Evolutionary conservation across 2,329 filamentous ascomycete genomes (phyloP).

Genomic region (Penicillium sp.): DNA sequence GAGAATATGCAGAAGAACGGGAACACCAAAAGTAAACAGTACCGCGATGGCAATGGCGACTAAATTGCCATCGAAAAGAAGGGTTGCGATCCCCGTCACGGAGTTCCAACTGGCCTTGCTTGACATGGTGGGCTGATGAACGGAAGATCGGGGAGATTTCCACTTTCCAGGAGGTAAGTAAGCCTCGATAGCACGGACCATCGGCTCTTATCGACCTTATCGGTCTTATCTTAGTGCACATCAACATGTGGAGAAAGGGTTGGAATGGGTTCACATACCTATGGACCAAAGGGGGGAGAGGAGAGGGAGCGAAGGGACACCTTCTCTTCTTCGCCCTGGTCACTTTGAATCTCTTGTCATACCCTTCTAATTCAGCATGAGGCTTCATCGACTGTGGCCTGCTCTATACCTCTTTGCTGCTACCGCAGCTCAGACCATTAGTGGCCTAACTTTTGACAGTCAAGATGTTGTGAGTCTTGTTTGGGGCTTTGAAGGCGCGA

Average conservation of each 20-base stretch:
- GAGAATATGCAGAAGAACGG: slow-evolving; percentile 73
- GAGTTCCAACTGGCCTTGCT: slow-evolving; percentile 38
- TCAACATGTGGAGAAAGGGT: slow-evolving; percentile 3
- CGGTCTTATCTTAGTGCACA: slow-evolving; percentile 15
- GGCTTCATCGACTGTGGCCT: slow-evolving; percentile 28
- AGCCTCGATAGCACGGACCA: slow-evolving; percentile 17
- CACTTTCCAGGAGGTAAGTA: background rate
- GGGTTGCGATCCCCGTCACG: slow-evolving; percentile 40
- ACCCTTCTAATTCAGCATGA: slow-evolving; percentile 27
- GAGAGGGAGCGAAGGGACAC: background rate
- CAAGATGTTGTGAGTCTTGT: slow-evolving; percentile 48
- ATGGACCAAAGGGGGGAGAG: slow-evolving; percentile 7
- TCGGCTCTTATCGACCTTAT: background rate
- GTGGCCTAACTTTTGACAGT: slow-evolving; percentile 52
- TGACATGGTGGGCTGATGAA: slow-evolving; percentile 25
- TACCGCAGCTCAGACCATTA: slow-evolving; percentile 52
- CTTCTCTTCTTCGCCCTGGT: slow-evolving; percentile 1
- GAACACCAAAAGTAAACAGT: slow-evolving; percentile 69
- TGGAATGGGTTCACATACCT: slow-evolving; percentile 19
- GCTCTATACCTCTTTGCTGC: slow-evolving; percentile 41
- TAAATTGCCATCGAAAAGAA: slow-evolving; percentile 45
- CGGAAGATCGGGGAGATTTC: background rate
- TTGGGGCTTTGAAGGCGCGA: slow-evolving; percentile 18
- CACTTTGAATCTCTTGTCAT: slow-evolving; percentile 1
- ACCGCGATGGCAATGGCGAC: slow-evolving; percentile 64